Percentiles rank a stretch among this genome's conserved stretches.
Evolutionary conservation across 2,329 filamentous ascomycete species (phyloP).

Genomic region (Aspergillus aculeatus): DNA sequence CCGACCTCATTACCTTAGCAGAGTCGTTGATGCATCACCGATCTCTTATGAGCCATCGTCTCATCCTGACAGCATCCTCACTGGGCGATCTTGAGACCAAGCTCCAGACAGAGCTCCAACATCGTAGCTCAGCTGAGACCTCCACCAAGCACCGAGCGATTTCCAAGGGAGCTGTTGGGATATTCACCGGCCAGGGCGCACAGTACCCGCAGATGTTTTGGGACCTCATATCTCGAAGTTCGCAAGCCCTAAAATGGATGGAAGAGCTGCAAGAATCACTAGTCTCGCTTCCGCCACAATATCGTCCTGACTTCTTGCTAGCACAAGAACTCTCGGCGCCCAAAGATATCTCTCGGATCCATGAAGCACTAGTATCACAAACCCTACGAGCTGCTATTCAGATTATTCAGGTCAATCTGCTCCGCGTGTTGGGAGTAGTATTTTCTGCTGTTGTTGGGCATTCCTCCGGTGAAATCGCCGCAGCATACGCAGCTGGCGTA

Average conservation of each 20-base stretch:
- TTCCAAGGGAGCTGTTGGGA: constrained; percentile 17
- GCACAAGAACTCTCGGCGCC: constrained; percentile 21
- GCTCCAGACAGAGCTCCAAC: not conserved
- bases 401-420: constrained; percentile 20
- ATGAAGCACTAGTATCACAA: constrained; percentile 23
- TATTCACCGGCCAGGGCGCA: constrained; percentile 35
- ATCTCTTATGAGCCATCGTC: not conserved
- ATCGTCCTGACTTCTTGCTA: constrained; percentile 25
- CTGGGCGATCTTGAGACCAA: not conserved
- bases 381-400: constrained; percentile 22
- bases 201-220: constrained; percentile 33
- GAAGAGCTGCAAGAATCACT: constrained; percentile 16
- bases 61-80: not conserved
- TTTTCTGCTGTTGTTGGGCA: constrained; percentile 45
- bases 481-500: constrained; percentile 40
- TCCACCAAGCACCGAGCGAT: not conserved
- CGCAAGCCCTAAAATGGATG: constrained; percentile 15
- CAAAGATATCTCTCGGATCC: constrained; percentile 18
- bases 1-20: not conserved
- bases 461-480: constrained; percentile 52
- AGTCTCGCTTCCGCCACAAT: constrained; percentile 18
- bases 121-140: not conserved
- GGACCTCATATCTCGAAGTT: constrained; percentile 16
- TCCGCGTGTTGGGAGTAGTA: constrained; percentile 27
- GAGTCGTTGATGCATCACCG: not conserved